Evolutionary conservation across 2,329 filamentous ascomycete genomes (phyloP), one percentile per base, ranked within the genome.

Genomic region (Cercospora beticola): DNA sequence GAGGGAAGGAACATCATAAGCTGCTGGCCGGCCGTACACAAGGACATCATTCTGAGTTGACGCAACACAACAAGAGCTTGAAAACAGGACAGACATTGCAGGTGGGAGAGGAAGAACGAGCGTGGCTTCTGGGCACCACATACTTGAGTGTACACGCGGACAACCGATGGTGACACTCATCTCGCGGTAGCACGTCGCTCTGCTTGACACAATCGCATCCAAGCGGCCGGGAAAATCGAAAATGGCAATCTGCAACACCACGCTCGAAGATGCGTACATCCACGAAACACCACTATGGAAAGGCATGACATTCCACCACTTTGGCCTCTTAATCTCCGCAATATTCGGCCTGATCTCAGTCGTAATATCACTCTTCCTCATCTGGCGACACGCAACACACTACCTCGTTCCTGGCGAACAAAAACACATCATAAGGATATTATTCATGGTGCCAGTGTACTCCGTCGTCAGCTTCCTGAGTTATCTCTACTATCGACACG

Each of bases 381-480:
- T 89, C 66, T 79, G 85, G 72, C 80, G 81, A 69, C 87, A 89
- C 80, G 85, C 86, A 2, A 85, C 81, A 14, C 87, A 89, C 76
- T 89, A 89, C 79, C 81, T 84, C 67, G 85, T 84, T 76, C 86
- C 87, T 9, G 82, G 81, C 70, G 86, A 89, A 77, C 87, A 89
- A 76, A 86, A 83, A 74, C 86, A 89, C 84, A 93, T 95, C 75
- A 94, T 96, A 74, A 91, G 93, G 60, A 94, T 97, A 73, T 86
- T 97, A 28, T 89, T 94, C 78, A 94, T 96, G 92, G 87, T 96
- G 61, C 93, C 93, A 46, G 84, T 96, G 70, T 96, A 96, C 79
- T 85, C 90, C 62, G 83, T 89, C 46, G 89, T 93, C 21, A 89
- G 91, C 36, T 92, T 92, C 77, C 85, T 94, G 43, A 89, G 89